These are phyloP conservation scores for Calonectria pteridis DNA, from an alignment of 2,329 filamentous ascomycete genomes.

Conservation along the genomic window DNA sequence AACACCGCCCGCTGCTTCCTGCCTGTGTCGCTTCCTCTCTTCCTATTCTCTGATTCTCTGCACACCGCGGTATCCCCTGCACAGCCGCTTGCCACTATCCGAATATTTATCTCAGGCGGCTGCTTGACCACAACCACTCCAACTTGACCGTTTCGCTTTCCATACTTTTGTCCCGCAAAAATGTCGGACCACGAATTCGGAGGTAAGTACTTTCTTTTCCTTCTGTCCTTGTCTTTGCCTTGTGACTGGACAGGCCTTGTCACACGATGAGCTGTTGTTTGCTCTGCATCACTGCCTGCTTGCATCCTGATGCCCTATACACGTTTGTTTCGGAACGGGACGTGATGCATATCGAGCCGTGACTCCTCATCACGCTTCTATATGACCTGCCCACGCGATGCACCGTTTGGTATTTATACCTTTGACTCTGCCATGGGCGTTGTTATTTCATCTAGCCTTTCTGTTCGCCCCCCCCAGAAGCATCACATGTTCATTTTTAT, in stretches of 20 bases:
- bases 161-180: slow-evolving; percentile 29
- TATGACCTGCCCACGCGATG: background rate
- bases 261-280: background rate
- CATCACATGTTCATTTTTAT: background rate
- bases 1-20: background rate
- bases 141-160: slow-evolving; percentile 10
- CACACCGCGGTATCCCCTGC: slow-evolving; percentile 12
- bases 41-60: background rate
- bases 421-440: slow-evolving; percentile 16
- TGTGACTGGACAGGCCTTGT: background rate
- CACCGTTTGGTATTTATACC: background rate
- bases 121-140: background rate
- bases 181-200: slow-evolving; percentile 78
- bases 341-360: background rate
- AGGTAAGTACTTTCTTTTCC: slow-evolving; percentile 58
- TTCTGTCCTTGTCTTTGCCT: background rate
- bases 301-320: background rate
- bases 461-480: background rate
- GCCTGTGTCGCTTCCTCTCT: background rate
- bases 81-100: slow-evolving; percentile 9
- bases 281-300: background rate
- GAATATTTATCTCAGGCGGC: background rate
- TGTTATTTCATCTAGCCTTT: slow-evolving; percentile 27
- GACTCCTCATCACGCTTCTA: background rate
- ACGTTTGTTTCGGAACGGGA: background rate